These are phyloP conservation scores for Fusarium coffeatum DNA, from an alignment of 2,329 filamentous ascomycete species.

Conservation along the genomic window DNA sequence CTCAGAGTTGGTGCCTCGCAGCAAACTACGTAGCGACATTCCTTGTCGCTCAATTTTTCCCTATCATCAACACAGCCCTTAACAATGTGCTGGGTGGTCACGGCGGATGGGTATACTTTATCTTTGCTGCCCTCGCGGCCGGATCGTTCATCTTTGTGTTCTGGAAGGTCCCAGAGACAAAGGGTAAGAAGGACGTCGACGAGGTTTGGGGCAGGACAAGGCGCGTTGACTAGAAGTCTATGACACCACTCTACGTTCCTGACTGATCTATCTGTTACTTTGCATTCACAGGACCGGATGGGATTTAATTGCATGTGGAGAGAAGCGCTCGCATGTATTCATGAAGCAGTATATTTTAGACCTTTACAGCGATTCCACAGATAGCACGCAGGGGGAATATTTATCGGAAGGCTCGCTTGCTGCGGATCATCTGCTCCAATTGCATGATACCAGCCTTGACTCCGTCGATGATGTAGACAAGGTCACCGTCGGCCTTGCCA, in stretches of 20 bases:
- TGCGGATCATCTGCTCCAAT: conserved; percentile 66
- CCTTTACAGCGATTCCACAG: conserved; percentile 7
- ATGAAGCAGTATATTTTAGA: conserved; percentile 7
- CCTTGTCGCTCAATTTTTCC: conserved; percentile 94
- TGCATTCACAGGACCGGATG: not conserved
- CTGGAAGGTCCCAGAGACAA: conserved; percentile 85
- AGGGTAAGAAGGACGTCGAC: conserved; percentile 82
- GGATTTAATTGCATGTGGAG: not conserved
- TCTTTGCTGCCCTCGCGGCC: conserved; percentile 83
- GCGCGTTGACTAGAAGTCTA: conserved; percentile 58
- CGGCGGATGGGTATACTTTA: conserved; percentile 89
- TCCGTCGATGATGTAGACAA: conserved; percentile 80
- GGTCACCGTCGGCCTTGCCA: conserved; percentile 66
- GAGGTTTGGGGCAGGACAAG: conserved; percentile 87
- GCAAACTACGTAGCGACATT: conserved; percentile 94
- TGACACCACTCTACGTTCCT: not conserved
- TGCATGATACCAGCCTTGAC: conserved; percentile 76
- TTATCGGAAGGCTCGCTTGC: conserved; percentile 54
- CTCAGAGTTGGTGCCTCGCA: conserved; percentile 87
- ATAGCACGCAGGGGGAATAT: conserved; percentile 12
- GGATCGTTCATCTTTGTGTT: conserved; percentile 78
- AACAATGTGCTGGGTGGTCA: conserved; percentile 72
- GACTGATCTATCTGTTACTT: not conserved
- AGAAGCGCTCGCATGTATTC: not conserved
- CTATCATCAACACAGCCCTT: conserved; percentile 80